phyloP scores from a whole-genome alignment of 208 protist genomes.

The Leishmania guyanensis region DNA sequence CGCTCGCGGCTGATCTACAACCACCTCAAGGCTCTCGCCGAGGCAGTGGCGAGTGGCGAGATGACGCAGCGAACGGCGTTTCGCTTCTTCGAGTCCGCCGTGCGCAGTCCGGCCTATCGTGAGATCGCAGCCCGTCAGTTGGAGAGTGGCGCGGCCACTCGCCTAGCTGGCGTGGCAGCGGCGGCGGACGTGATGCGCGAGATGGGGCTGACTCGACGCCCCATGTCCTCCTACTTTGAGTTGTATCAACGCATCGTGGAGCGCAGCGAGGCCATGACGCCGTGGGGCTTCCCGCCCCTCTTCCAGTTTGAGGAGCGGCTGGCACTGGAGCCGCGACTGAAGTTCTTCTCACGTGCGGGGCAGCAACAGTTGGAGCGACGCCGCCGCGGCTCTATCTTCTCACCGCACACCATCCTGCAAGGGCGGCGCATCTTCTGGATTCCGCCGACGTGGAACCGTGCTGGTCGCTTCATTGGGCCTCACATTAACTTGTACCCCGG shows the following conservation, averaged over 20 bases:
- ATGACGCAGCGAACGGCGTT: constrained; percentile 91
- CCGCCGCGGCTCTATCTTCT: constrained; percentile 71
- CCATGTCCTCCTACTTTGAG: constrained; percentile 92
- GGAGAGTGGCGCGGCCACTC: constrained; percentile 79
- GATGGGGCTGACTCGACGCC: constrained; percentile 85
- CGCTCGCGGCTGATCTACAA: constrained; percentile 88
- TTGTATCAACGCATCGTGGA: constrained; percentile 92
- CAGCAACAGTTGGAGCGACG: constrained; percentile 83
- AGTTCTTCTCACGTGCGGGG: constrained; percentile 82
- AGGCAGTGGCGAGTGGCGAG: constrained; percentile 84
- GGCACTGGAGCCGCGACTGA: constrained; percentile 80
- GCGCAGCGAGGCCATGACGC: constrained; percentile 90
- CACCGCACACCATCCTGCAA: constrained; percentile 74
- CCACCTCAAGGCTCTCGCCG: constrained; percentile 82
- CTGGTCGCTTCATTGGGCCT: constrained; percentile 76
- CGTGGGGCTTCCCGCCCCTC: constrained; percentile 91
- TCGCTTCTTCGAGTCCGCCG: constrained; percentile 87
- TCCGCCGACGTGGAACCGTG: constrained; percentile 87
- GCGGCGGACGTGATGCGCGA: constrained; percentile 88
- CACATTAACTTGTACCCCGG: constrained; percentile 89
- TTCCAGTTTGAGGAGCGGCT: constrained; percentile 93
- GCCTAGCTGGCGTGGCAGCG: constrained; percentile 83
- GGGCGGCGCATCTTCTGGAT: constrained; percentile 88
- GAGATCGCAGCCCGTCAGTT: constrained; percentile 82
- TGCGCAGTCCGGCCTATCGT: constrained; percentile 88